These are phyloP conservation scores for Scheffersomyces ergatensis DNA, from an alignment of 805 yeast species.

Conservation along the genomic window DNA sequence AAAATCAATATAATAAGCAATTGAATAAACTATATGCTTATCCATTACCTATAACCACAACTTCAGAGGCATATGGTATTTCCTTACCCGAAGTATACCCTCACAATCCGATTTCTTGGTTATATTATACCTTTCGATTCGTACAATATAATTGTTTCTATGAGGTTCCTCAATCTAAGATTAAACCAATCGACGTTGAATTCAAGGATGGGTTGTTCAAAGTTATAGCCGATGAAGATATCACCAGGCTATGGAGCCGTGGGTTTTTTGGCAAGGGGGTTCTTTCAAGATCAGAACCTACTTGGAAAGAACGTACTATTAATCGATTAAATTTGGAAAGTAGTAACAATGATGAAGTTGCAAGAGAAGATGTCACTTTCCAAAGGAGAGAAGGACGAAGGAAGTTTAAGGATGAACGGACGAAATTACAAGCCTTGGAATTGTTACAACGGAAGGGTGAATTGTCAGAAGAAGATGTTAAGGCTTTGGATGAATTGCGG, in stretches of 20 bases:
- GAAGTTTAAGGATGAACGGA: conserved; percentile 68
- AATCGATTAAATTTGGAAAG: conserved; percentile 50
- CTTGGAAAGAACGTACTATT: conserved; percentile 73
- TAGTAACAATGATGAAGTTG: conserved; percentile 12
- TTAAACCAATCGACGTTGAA: conserved; percentile 18
- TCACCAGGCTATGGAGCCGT: conserved; percentile 65
- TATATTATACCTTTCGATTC: conserved; percentile 40
- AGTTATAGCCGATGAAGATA: conserved; percentile 43
- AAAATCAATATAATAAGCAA: conserved; percentile 27
- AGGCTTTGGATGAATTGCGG: conserved; percentile 14
- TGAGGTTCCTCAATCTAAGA: conserved; percentile 24
- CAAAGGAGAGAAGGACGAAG: conserved; percentile 69
- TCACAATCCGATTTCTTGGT: conserved; percentile 70
- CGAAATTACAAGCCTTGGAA: conserved; percentile 50
- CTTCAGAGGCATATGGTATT: conserved; percentile 29
- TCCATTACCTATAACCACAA: conserved; percentile 57
- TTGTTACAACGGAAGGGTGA: conserved; percentile 31
- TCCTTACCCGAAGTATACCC: conserved; percentile 53
- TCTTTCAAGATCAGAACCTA: conserved; percentile 86
- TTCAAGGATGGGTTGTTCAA: conserved; percentile 30
- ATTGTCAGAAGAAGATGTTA: conserved; percentile 20
- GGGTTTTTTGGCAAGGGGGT: conserved; percentile 96
- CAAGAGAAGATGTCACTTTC: conserved; percentile 77
- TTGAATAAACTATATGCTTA: conserved; percentile 32
- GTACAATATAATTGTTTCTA: conserved; percentile 13